Evolutionary conservation across 108 stramenopile species (phyloP).

Genomic region (Nitzschia putrida): DNA sequence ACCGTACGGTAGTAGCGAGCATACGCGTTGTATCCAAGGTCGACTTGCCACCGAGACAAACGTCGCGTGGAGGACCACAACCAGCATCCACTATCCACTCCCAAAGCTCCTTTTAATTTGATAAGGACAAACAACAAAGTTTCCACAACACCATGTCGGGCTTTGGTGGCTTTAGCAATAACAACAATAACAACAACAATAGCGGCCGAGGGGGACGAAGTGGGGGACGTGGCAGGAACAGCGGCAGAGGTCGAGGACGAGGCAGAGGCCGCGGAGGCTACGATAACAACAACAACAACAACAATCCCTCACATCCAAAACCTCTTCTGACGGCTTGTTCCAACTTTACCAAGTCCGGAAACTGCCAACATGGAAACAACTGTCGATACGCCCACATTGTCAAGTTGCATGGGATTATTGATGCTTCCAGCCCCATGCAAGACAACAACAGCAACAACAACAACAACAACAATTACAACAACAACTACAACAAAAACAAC

Average conservation of each 20-base stretch:
- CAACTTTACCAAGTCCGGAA: constrained; percentile 60
- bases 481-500: constrained; percentile 27
- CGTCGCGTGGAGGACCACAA: too few relatives aligned
- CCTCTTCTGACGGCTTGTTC: constrained; percentile 48
- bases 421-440: constrained; percentile 55
- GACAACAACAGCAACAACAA: constrained; percentile 27
- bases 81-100: too few relatives aligned
- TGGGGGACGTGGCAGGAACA: constrained; percentile 39
- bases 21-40: too few relatives aligned
- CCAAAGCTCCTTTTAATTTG: too few relatives aligned
- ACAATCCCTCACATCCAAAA: constrained; percentile 13
- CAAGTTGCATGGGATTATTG: constrained; percentile 53
- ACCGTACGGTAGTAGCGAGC: too few relatives aligned
- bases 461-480: constrained; percentile 27
- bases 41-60: too few relatives aligned
- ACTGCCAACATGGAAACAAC: constrained; percentile 50
- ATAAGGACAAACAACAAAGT: too few relatives aligned
- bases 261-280: constrained; percentile 28
- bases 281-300: neutral
- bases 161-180: constrained; percentile 19
- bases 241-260: constrained; percentile 47
- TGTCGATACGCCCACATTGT: constrained; percentile 76
- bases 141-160: constrained; percentile 26
- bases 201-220: constrained; percentile 35
- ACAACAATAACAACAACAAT: constrained; percentile 1